Evolutionary conservation across 768 basidiomycete species (phyloP), one percentile per base, ranked within the genome.

Genomic region (Lentinus tigrinus): DNA sequence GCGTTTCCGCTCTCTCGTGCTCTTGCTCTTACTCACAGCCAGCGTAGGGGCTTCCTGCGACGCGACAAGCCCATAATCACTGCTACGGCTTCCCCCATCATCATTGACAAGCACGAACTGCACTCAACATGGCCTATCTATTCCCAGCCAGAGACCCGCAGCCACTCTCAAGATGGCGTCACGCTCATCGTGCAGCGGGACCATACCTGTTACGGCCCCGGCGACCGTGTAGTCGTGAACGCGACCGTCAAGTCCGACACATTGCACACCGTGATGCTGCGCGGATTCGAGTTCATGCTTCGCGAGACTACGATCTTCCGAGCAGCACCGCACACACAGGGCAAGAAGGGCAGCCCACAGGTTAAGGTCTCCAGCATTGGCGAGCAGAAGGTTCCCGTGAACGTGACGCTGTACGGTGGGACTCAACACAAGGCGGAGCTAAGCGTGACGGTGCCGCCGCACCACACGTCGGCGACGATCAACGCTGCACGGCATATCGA

Each of bases 71-170:
- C 88, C 1, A 77, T 82, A 21, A 81, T 91, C 42, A 73, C 84
- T 28, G 83, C 86, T n/a, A 82, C 85, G 13, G 78, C 83, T 19
- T 83, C 89, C 34, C 75, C 81, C 13, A 87, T 97, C 44, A 83
- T 87, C 61, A 91, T 97, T 65, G 90, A 93, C 77, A 97, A 96
- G 72, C 94, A 96, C 67, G 95, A 96, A 63, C 76, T 95, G 7
- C 94, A 96, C 67, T 89, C 93, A 4, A 88, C 91, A 1, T 97
- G 95, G 95, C 94, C 95, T 2, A 81, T 95, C 28, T 96, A 93
- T 68, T 83, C 82, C 48, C 89, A 93, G 68, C 81, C 82, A 11
- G 90, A 93, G 65, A 80, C 79, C 34, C 87, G 91, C n/a, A 78
- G 82, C 16, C 73, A 84, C 17, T 66, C 77, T 2, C 82, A 86